These are phyloP conservation scores for Jatropha podagrica DNA, from an alignment of 441 rosid genomes.

Conservation along the genomic window DNA sequence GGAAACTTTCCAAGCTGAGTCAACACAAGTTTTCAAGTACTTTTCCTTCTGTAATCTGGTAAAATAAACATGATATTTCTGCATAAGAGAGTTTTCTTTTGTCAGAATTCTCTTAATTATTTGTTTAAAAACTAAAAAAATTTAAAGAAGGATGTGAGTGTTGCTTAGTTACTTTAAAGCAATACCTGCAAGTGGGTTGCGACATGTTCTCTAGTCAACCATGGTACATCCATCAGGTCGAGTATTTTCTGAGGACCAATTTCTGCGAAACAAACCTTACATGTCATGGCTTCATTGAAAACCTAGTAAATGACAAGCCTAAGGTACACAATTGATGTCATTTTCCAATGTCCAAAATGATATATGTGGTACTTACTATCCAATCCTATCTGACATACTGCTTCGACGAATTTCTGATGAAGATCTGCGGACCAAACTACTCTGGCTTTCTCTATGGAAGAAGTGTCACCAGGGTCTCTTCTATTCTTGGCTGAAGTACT, in stretches of 20 bases:
- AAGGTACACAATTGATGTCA: background rate
- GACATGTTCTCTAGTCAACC: slow-evolving; percentile 82
- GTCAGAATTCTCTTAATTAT: no score
- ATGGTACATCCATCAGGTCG: slow-evolving; percentile 69
- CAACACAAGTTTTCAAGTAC: no score
- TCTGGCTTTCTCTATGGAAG: slow-evolving; percentile 49
- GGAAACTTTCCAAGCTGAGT: no score
- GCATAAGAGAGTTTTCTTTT: no score
- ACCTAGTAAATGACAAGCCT: slow-evolving; percentile 4
- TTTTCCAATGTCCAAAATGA: slow-evolving; percentile 12
- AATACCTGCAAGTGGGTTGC: slow-evolving; percentile 26
- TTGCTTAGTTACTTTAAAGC: no score
- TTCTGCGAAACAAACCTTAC: slow-evolving; percentile 60
- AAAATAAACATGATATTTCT: no score
- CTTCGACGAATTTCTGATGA: slow-evolving; percentile 65
- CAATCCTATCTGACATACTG: slow-evolving; percentile 56
- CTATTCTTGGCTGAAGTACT: slow-evolving; percentile 6
- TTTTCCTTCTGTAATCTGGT: no score
- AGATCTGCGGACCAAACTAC: slow-evolving; percentile 65
- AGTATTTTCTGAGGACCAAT: slow-evolving; percentile 88
- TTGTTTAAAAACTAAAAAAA: no score
- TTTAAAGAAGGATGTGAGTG: no score
- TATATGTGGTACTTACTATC: slow-evolving; percentile 57
- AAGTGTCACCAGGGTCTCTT: slow-evolving; percentile 25
- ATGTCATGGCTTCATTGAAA: slow-evolving; percentile 33